phyloP scores from a whole-genome alignment of 2,329 filamentous ascomycete species.

The Colletotrichum scovillei region DNA sequence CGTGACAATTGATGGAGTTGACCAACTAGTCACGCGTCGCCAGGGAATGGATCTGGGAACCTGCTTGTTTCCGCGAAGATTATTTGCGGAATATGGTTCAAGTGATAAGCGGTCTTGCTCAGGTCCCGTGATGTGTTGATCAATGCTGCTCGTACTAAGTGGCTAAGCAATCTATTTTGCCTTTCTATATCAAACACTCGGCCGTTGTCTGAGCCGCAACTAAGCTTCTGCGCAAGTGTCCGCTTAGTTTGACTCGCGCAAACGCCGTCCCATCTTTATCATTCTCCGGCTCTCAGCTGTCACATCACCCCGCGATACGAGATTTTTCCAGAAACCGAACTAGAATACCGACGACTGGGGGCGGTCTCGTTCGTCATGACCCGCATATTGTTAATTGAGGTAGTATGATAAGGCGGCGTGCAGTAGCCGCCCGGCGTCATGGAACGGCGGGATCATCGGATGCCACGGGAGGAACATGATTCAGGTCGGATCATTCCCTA shows the following conservation, averaged over 20 bases:
- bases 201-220: neutral
- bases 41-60: neutral
- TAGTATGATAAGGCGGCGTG: neutral
- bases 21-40: neutral
- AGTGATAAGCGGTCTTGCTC: neutral
- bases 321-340: neutral
- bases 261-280: too few relatives aligned
- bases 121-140: neutral
- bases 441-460: neutral
- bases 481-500: neutral
- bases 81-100: neutral
- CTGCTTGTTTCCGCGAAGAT: neutral
- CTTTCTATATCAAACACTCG: neutral
- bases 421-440: neutral
- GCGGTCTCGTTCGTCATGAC: neutral
- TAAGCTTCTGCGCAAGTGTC: neutral
- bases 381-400: neutral
- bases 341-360: neutral
- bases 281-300: neutral
- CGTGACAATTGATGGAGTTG: neutral
- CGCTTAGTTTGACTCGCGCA: neutral
- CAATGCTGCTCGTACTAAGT: neutral
- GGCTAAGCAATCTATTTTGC: neutral
- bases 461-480: neutral
- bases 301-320: neutral